Conservation (phyloP, 2,329 filamentous ascomycete genomes). For the Fusarium illudens region DNA sequence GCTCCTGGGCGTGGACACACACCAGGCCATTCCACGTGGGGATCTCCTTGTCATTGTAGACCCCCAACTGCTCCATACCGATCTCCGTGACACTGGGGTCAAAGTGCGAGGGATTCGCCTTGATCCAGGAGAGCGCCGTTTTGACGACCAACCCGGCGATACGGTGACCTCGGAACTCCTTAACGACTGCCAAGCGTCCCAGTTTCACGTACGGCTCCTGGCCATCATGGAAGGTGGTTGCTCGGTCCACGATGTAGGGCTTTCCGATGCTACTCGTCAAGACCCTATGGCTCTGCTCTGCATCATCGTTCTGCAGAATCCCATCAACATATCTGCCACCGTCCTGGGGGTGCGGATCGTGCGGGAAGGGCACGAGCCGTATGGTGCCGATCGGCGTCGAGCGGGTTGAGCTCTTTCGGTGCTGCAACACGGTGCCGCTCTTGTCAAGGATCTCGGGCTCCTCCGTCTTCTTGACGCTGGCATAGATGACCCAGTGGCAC, state of each 20-base stretch:
- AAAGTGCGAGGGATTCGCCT: constrained; percentile 65
- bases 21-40: constrained; percentile 77
- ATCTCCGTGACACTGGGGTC: constrained; percentile 57
- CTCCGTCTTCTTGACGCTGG: constrained; percentile 62
- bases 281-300: not conserved
- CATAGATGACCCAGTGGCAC: constrained; percentile 91
- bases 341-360: constrained; percentile 67
- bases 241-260: constrained; percentile 49
- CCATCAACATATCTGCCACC: constrained; percentile 60
- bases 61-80: constrained; percentile 55
- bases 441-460: constrained; percentile 55
- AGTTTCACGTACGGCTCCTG: constrained; percentile 83
- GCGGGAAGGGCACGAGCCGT: constrained; percentile 83
- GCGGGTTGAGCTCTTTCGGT: constrained; percentile 55
- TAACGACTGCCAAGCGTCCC: constrained; percentile 76
- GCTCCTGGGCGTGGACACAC: constrained; percentile 80
- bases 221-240: constrained; percentile 64
- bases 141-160: constrained; percentile 73
- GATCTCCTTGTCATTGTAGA: constrained; percentile 50
- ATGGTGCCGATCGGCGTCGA: constrained; percentile 74
- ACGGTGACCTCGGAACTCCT: constrained; percentile 70
- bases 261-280: constrained; percentile 4
- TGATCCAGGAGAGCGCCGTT: constrained; percentile 73
- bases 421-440: constrained; percentile 51
- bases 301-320: constrained; percentile 44